phyloP scores from a whole-genome alignment of 331 rosid species.

The Telfairia occidentalis region DNA sequence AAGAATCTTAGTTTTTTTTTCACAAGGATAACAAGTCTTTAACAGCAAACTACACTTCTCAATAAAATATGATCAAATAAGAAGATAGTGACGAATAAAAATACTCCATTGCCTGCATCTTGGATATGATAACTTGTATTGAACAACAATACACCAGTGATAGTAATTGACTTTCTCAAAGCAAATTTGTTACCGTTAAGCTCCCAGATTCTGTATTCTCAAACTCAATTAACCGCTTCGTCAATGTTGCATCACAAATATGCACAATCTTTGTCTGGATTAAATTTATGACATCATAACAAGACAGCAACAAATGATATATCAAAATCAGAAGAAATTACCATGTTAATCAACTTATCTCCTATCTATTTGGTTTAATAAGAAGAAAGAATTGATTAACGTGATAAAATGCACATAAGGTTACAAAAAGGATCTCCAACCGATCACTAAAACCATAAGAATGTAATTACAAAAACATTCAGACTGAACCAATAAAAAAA shows the following conservation, averaged over 20 bases:
- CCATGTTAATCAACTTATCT: background rate
- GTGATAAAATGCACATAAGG: too few species aligned
- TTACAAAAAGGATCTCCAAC: too few species aligned
- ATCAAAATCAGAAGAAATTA: background rate
- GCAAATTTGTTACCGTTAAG: constrained; percentile 56
- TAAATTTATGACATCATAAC: constrained; percentile 11
- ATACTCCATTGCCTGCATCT: background rate
- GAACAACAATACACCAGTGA: background rate
- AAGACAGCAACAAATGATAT: background rate
- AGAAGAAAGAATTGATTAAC: too few species aligned
- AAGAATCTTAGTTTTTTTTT: background rate
- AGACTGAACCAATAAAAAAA: too few species aligned
- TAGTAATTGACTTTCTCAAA: background rate
- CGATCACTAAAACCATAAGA: too few species aligned
- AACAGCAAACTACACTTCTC: background rate
- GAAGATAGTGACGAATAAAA: background rate
- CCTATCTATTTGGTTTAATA: too few species aligned
- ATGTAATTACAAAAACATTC: too few species aligned
- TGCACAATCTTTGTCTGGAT: constrained; percentile 66
- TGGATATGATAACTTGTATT: background rate
- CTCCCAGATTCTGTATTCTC: constrained; percentile 86
- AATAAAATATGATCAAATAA: background rate
- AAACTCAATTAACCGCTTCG: constrained; percentile 74
- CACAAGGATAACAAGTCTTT: background rate
- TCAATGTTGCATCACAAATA: constrained; percentile 84